A percentile compares a stretch with the other conserved stretches of the same genome.
Evolutionary conservation across 495 filamentous ascomycete species (phyloP).

Genomic region (Talaromyces trachyspermus): DNA sequence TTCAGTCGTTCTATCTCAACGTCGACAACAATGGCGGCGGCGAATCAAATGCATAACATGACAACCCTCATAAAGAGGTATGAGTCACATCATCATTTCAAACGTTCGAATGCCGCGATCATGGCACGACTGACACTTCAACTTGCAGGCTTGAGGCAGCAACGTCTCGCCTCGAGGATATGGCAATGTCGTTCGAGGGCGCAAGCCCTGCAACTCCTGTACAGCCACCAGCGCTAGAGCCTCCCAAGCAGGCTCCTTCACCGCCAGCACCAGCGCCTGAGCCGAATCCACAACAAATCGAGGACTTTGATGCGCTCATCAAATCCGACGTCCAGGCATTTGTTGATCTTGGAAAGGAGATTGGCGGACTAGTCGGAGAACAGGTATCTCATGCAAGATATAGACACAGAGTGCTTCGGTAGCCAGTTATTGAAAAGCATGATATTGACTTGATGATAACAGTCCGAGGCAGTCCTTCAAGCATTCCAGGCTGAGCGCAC

Average conservation of each 20-base stretch:
- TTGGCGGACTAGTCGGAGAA: slow-evolving; percentile 72
- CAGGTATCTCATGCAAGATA: slow-evolving; percentile 47
- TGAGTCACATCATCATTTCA: too few species aligned
- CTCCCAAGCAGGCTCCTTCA: slow-evolving; percentile 31
- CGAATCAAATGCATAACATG: slow-evolving; percentile 83
- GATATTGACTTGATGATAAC: not conserved
- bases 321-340: slow-evolving; percentile 67
- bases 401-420: too few species aligned
- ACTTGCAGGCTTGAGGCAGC: slow-evolving; percentile 87
- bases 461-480: slow-evolving; percentile 54
- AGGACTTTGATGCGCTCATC: slow-evolving; percentile 81
- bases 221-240: slow-evolving; percentile 25
- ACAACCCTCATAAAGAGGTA: slow-evolving; percentile 98
- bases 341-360: slow-evolving; percentile 64
- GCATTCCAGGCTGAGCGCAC: slow-evolving; percentile 78
- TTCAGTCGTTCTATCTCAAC: not conserved
- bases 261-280: slow-evolving; percentile 44
- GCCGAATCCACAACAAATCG: slow-evolving; percentile 64
- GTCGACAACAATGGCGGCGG: slow-evolving; percentile 36
- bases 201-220: slow-evolving; percentile 39
- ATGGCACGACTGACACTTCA: slow-evolving; percentile 1
- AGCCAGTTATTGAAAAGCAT: too few species aligned
- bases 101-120: too few species aligned
- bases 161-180: slow-evolving; percentile 92
- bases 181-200: slow-evolving; percentile 66